Conservation (phyloP, 805 yeast genomes). For the Spathaspora girioi region DNA sequence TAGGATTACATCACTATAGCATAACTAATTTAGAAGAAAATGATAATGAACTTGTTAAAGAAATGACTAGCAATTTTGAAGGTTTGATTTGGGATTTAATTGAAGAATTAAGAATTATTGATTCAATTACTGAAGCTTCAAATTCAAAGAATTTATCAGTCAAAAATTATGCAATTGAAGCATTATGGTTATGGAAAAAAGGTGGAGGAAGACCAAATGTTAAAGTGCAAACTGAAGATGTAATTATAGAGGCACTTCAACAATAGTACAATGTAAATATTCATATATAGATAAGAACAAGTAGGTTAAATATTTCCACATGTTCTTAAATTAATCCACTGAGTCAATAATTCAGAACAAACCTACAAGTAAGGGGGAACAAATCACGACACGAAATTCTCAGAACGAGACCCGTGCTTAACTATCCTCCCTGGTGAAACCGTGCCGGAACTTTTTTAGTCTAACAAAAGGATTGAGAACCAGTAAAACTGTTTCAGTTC, state of each 20-base stretch:
- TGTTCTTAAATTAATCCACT: not conserved
- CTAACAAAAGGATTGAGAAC: too few species aligned
- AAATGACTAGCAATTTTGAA: conserved; percentile 39
- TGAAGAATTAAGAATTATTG: conserved; percentile 57
- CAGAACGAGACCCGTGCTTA: not conserved
- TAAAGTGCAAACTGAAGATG: conserved; percentile 18
- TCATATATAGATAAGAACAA: conserved; percentile 1
- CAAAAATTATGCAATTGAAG: conserved; percentile 80
- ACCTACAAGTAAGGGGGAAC: not conserved
- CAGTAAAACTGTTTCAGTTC: not conserved
- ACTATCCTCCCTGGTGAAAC: not conserved
- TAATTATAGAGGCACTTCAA: conserved; percentile 14
- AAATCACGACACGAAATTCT: not conserved
- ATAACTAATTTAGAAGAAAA: conserved; percentile 45
- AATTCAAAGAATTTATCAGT: conserved; percentile 67
- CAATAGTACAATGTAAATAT: conserved; percentile 7
- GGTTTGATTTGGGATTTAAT: conserved; percentile 68
- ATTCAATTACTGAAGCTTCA: conserved; percentile 57
- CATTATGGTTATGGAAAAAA: conserved; percentile 82
- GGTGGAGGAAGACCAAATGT: conserved; percentile 36
- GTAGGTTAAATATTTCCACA: not conserved
- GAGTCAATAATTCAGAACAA: not conserved
- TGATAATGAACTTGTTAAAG: conserved; percentile 24
- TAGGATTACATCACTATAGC: conserved; percentile 61
- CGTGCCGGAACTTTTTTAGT: not conserved